phyloP scores from a whole-genome alignment of 2,329 filamentous ascomycete genomes.

The Pseudogymnoascus verrucosus region DNA sequence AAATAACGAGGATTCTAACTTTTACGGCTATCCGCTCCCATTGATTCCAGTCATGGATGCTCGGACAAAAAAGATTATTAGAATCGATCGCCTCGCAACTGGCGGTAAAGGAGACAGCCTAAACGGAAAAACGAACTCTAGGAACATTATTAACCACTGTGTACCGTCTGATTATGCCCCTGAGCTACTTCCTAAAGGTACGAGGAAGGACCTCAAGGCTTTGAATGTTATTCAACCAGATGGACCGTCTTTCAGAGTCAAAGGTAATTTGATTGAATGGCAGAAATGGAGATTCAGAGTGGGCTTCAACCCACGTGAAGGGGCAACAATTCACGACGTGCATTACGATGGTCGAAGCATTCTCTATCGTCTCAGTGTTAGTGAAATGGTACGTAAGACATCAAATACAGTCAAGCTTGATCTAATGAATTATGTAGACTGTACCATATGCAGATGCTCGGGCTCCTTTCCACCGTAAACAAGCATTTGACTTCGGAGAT shows the following conservation, averaged over 20 bases:
- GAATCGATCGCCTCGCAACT: neutral
- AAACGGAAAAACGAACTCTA: neutral
- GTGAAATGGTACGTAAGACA: conserved; percentile 43
- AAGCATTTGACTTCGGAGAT: conserved; percentile 63
- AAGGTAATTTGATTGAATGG: conserved; percentile 38
- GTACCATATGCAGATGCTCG: conserved; percentile 57
- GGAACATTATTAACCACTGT: neutral
- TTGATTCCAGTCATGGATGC: conserved; percentile 26
- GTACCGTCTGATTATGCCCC: conserved; percentile 18
- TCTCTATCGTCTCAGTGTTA: conserved; percentile 49
- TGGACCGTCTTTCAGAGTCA: conserved; percentile 50
- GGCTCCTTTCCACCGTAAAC: conserved; percentile 55
- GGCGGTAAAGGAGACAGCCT: neutral
- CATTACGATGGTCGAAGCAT: conserved; percentile 51
- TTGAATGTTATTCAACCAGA: conserved; percentile 56
- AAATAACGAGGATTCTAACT: conserved; percentile 46
- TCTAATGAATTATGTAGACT: conserved; percentile 24
- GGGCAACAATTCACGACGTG: conserved; percentile 53
- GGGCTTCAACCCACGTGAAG: conserved; percentile 52
- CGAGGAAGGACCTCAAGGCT: conserved; percentile 45
- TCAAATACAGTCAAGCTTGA: neutral
- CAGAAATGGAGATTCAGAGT: conserved; percentile 56
- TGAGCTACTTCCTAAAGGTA: conserved; percentile 33
- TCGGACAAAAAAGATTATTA: neutral
- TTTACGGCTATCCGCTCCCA: conserved; percentile 43